phyloP scores from a whole-genome alignment of 805 yeast species.

The Yarrowia hollandica region DNA sequence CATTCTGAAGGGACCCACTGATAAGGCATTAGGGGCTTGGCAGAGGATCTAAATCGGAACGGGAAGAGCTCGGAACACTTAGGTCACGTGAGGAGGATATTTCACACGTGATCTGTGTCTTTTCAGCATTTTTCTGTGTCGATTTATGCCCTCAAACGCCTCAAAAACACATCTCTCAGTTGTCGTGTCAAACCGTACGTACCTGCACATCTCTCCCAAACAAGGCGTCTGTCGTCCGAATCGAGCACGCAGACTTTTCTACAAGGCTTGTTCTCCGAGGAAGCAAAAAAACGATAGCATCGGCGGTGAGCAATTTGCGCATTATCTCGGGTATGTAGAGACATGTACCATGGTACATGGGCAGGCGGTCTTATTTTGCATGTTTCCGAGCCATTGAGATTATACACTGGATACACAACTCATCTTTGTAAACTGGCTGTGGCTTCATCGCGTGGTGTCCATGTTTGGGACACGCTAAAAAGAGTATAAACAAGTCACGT shows the following conservation, averaged over 20 bases:
- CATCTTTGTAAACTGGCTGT: too few relatives aligned
- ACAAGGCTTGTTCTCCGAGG: background rate
- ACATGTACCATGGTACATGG: too few relatives aligned
- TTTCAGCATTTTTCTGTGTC: too few relatives aligned
- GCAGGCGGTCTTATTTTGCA: too few relatives aligned
- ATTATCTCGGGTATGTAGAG: too few relatives aligned
- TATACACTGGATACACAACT: too few relatives aligned
- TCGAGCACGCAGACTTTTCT: background rate
- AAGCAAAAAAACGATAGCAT: background rate
- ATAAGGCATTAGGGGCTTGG: conserved; percentile 5
- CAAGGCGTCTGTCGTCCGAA: background rate
- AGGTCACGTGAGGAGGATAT: background rate
- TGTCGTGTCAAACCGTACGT: background rate
- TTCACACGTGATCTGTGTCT: background rate
- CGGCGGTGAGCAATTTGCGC: background rate
- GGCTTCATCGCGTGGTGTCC: too few relatives aligned
- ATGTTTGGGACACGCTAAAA: background rate
- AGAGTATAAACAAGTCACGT: background rate
- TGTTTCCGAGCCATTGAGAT: too few relatives aligned
- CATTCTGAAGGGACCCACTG: conserved; percentile 8
- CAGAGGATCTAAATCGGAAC: background rate
- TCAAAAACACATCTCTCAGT: too few relatives aligned
- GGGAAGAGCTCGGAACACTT: background rate
- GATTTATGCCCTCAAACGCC: background rate
- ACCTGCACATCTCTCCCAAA: background rate